Evolutionary conservation across 345 rosid species (phyloP).

Genomic region (Microthlaspi erraticum): DNA sequence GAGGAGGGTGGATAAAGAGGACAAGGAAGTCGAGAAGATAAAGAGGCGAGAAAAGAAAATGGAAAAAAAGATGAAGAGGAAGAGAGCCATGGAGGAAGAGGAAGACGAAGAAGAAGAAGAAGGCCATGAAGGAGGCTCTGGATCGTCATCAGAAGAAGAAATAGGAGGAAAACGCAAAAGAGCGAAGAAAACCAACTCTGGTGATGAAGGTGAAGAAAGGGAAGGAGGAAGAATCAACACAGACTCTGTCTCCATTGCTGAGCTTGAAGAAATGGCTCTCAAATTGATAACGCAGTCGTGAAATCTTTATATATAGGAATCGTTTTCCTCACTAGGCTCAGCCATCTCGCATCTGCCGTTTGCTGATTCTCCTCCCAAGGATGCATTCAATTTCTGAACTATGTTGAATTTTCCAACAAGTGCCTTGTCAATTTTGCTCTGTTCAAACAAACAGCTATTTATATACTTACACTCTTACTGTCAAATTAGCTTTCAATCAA

Average conservation of each 20-base stretch:
- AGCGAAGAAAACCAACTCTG: slow-evolving; percentile 56
- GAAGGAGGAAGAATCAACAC: slow-evolving; percentile 34
- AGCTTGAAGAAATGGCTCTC: slow-evolving; percentile 89
- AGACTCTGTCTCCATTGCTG: slow-evolving; percentile 65
- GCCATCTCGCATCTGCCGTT: slow-evolving; percentile 43
- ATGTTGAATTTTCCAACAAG: slow-evolving; percentile 71
- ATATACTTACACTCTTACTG: not conserved
- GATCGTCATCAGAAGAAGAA: slow-evolving; percentile 53
- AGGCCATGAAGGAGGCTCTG: slow-evolving; percentile 50
- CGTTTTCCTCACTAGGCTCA: slow-evolving; percentile 5
- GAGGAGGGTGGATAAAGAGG: slow-evolving; percentile 77
- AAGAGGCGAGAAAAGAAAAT: slow-evolving; percentile 73
- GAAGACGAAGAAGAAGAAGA: slow-evolving; percentile 50
- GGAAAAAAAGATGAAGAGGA: slow-evolving; percentile 75
- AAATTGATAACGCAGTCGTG: slow-evolving; percentile 53
- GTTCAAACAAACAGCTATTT: slow-evolving; percentile 24
- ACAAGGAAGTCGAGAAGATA: slow-evolving; percentile 71
- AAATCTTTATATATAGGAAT: not conserved
- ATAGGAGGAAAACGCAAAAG: slow-evolving; percentile 52
- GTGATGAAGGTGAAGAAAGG: slow-evolving; percentile 28
- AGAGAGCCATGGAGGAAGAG: slow-evolving; percentile 54
- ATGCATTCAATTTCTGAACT: slow-evolving; percentile 67
- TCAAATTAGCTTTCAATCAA: not conserved
- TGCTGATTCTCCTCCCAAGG: slow-evolving; percentile 53
- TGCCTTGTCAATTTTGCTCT: slow-evolving; percentile 86